Base-by-base conservation (phyloP, 139 green algal genomes). In the Tetraselmis chui region DNA sequence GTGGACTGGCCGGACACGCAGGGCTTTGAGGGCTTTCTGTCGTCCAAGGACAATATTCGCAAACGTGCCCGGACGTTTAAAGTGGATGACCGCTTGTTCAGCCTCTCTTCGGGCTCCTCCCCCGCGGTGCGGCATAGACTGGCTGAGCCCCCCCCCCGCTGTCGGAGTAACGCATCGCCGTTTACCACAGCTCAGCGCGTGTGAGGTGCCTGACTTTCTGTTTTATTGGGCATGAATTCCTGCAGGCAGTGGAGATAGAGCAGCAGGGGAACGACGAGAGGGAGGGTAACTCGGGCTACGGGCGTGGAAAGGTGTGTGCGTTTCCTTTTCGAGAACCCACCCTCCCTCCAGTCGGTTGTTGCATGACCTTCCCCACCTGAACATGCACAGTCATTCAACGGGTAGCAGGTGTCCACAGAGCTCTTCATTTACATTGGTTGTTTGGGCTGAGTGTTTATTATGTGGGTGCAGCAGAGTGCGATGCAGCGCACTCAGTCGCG, bases 1-100 rank as follows among this genome's bases (percentile, higher is more conserved):
- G 30, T 29, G 29, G 30, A n/a, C 18, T 2, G 2, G 30, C 25
- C 77, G 2, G 30, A 58, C 30, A 18, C 23, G 5, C 23, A 82
- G 79, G 79, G 79, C 24, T 82, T 76, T 31, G 79, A 82, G 79
- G 79, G 79, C 79, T 82, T 82, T 31, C 26, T 76, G 30, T 82
- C 79, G 28, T 82, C 79, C 23, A 82, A 82, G 29, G 79, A 82
- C 79, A 76, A 75, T 31, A 76, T 82, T 5, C 32, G 79, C 28
- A 82, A 82, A 31, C 79, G 79, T 1, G 31, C 31, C 18, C 31
- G 79, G 31, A 76, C 79, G n/a, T 76, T 82, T 2, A 75, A 76
- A 23, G 45, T 82, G 28, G 79, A 82, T 18, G 79, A 82, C 79
- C 32, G 79, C 27, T 23, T 76, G 2, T 82, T 82, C 79, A 74